Evolutionary conservation across 2,329 filamentous ascomycete genomes (phyloP).

Genomic region (Penicillium crustosum): DNA sequence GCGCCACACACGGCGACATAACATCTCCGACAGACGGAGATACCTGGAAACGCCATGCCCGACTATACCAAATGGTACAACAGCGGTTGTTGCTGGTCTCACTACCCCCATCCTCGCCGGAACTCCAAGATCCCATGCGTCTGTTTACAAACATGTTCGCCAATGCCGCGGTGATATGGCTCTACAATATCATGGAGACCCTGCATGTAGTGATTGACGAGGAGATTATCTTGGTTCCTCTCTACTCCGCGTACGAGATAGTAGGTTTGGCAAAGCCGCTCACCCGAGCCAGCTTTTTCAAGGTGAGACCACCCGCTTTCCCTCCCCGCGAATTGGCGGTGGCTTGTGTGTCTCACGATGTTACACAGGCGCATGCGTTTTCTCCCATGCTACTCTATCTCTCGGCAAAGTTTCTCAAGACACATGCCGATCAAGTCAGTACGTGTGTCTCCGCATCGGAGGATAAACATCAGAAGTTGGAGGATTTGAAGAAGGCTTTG

Average conservation of each 20-base stretch:
- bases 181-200: slow-evolving; percentile 10
- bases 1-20: background rate
- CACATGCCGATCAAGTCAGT: slow-evolving; percentile 4
- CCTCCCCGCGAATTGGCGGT: background rate
- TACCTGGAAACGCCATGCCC: slow-evolving; percentile 14
- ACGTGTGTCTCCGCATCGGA: slow-evolving; percentile 2
- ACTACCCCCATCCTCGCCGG: slow-evolving; percentile 3
- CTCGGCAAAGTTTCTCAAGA: slow-evolving; percentile 9
- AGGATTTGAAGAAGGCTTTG: slow-evolving; percentile 5
- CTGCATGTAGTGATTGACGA: slow-evolving; percentile 1
- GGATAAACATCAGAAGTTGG: slow-evolving; percentile 1
- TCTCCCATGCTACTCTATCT: slow-evolving; percentile 11
- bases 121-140: slow-evolving; percentile 16
- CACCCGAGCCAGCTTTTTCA: slow-evolving; percentile 12
- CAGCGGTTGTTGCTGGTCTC: slow-evolving; percentile 13
- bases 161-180: slow-evolving; percentile 11
- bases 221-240: background rate
- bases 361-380: slow-evolving; percentile 5
- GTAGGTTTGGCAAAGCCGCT: slow-evolving; percentile 12
- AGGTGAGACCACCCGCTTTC: slow-evolving; percentile 1
- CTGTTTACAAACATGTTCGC: slow-evolving; percentile 20
- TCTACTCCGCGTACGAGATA: slow-evolving; percentile 17
- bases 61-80: slow-evolving; percentile 12
- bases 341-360: background rate
- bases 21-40: background rate